A percentile compares a stretch with the other conserved stretches of the same genome.
These are phyloP conservation scores for Pulveroboletus frians DNA, from an alignment of 768 basidiomycete species.

Conservation along the genomic window DNA sequence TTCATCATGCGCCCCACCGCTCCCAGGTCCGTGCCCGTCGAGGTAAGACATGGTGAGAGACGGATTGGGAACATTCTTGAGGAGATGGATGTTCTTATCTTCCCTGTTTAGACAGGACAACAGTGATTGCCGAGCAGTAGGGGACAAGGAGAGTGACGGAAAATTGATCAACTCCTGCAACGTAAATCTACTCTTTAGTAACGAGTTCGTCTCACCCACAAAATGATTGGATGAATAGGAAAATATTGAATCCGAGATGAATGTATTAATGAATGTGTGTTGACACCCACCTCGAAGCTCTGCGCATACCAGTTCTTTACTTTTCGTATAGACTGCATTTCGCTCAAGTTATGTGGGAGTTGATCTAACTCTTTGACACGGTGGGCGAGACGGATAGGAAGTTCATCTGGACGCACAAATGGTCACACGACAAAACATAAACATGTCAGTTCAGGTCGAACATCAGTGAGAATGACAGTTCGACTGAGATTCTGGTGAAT, in stretches of 20 bases:
- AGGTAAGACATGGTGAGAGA: conserved; percentile 40
- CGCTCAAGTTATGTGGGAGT: conserved; percentile 84
- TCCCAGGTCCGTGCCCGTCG: conserved; percentile 30
- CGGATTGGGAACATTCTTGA: conserved; percentile 78
- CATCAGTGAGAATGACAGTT: background rate
- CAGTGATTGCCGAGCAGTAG: conserved; percentile 63
- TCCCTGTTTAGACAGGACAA: conserved; percentile 39
- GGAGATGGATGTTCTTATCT: conserved; percentile 41
- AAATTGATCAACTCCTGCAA: conserved; percentile 84
- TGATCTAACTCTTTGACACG: conserved; percentile 94
- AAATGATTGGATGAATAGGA: background rate
- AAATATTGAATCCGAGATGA: background rate
- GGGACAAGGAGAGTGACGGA: conserved; percentile 67
- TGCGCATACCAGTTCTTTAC: conserved; percentile 99
- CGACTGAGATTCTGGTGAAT: background rate
- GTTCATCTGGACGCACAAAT: conserved; percentile 56
- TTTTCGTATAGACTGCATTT: conserved; percentile 88
- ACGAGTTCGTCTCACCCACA: background rate
- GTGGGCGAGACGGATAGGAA: conserved; percentile 92
- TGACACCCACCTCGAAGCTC: conserved; percentile 81
- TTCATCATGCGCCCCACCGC: conserved; percentile 5
- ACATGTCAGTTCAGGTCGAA: background rate
- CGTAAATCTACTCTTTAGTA: background rate
- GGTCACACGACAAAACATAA: background rate
- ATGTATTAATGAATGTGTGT: background rate